A percentile compares a stretch with the other conserved stretches of the same genome.
These are phyloP conservation scores for Nectriaceae sp. DNA, from an alignment of 2,329 filamentous ascomycete species.

Conservation along the genomic window DNA sequence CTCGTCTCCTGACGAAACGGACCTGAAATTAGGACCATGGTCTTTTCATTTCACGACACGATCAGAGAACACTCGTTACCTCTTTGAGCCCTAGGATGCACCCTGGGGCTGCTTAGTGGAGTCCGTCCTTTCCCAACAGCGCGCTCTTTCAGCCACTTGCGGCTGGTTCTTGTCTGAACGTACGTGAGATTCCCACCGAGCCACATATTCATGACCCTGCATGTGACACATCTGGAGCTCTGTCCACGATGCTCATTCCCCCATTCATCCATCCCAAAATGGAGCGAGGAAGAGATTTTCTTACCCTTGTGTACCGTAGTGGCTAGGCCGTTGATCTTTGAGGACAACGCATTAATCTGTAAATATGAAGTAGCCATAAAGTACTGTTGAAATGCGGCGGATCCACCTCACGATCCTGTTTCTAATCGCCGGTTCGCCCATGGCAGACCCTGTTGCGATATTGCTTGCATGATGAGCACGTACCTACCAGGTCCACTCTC, in stretches of 20 bases:
- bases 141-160: slow-evolving; percentile 8
- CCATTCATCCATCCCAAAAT: too few relatives aligned
- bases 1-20: slow-evolving; percentile 12
- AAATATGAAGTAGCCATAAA: slow-evolving; percentile 22
- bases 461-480: background rate
- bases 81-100: slow-evolving; percentile 10
- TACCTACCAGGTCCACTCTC: background rate
- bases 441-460: background rate
- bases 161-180: slow-evolving; percentile 1
- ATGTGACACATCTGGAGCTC: too few relatives aligned
- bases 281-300: too few relatives aligned
- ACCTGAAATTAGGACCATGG: slow-evolving; percentile 21
- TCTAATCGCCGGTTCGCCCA: slow-evolving; percentile 11
- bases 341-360: too few relatives aligned
- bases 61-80: slow-evolving; percentile 11
- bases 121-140: slow-evolving; percentile 8
- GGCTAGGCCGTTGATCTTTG: too few relatives aligned
- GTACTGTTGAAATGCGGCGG: slow-evolving; percentile 20
- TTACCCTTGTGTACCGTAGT: too few relatives aligned
- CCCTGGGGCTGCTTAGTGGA: too few relatives aligned
- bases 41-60: slow-evolving; percentile 19
- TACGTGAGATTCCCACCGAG: too few relatives aligned
- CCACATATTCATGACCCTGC: too few relatives aligned
- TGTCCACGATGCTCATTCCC: too few relatives aligned
- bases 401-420: slow-evolving; percentile 24